Percentiles rank a stretch among this genome's conserved stretches.
Evolutionary conservation across 2,329 filamentous ascomycete species (phyloP).

Genomic region (Cryphonectria parasitica): DNA sequence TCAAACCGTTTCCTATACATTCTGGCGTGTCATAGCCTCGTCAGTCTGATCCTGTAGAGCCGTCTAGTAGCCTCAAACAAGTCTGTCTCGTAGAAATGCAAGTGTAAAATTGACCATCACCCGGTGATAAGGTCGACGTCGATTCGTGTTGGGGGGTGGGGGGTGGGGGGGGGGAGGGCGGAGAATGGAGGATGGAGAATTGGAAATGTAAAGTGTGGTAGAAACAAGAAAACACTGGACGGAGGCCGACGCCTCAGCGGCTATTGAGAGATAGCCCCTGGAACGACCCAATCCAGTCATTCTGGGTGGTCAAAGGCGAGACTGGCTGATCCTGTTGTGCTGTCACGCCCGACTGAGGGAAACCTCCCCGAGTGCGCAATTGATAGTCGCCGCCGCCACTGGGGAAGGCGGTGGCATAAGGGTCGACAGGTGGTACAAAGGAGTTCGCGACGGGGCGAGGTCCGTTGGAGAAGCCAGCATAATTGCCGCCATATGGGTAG

Average conservation of each 20-base stretch:
- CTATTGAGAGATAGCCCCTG: constrained; percentile 75
- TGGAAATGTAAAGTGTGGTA: background rate
- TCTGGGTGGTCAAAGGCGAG: constrained; percentile 48
- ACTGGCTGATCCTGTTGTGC: constrained; percentile 44
- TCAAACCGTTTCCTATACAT: constrained; percentile 24
- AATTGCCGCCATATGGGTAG: constrained; percentile 48
- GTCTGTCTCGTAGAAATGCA: constrained; percentile 24
- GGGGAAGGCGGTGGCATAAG: constrained; percentile 46
- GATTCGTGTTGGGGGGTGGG: background rate
- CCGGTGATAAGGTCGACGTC: constrained; percentile 19
- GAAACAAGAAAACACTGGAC: background rate
- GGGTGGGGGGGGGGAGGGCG: background rate
- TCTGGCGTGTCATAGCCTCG: constrained; percentile 28
- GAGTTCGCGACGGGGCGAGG: constrained; percentile 43
- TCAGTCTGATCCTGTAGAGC: constrained; percentile 23
- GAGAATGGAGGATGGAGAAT: background rate
- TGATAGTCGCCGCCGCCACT: constrained; percentile 47
- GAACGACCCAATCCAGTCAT: constrained; percentile 67
- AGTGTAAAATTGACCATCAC: constrained; percentile 18
- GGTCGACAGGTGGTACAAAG: constrained; percentile 48
- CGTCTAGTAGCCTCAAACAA: constrained; percentile 22
- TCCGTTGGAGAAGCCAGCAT: constrained; percentile 48
- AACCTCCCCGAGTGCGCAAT: constrained; percentile 46
- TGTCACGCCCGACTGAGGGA: constrained; percentile 44
- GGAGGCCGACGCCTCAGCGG: constrained; percentile 43